Evolutionary conservation across 2,329 filamentous ascomycete species (phyloP).

Genomic region (Pyrenophora graminea): DNA sequence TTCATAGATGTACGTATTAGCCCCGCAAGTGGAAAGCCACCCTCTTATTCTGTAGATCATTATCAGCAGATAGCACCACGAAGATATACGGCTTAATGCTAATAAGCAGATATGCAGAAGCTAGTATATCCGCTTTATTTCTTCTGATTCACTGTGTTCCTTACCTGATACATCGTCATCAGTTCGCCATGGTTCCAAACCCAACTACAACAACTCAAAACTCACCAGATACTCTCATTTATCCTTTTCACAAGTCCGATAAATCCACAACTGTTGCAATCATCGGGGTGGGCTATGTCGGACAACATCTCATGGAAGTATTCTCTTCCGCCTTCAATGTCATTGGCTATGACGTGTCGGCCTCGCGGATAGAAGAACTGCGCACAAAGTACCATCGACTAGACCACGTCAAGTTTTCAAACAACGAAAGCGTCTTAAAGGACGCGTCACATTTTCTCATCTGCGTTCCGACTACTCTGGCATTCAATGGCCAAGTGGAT

Average conservation of each 20-base stretch:
- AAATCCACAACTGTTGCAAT: slow-evolving; percentile 41
- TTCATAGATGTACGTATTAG: too few species aligned
- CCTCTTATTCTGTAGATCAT: too few species aligned
- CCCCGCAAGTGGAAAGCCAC: too few species aligned
- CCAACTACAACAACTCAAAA: background rate
- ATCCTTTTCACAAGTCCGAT: background rate
- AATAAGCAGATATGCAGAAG: background rate
- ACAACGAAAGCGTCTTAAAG: background rate
- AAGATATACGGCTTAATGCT: too few species aligned
- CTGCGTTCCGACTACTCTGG: slow-evolving; percentile 58
- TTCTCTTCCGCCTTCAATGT: slow-evolving; percentile 51
- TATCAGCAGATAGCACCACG: too few species aligned
- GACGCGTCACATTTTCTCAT: slow-evolving; percentile 58
- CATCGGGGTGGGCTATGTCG: slow-evolving; percentile 60
- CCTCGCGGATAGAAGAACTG: slow-evolving; percentile 3
- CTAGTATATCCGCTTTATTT: background rate
- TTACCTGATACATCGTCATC: background rate
- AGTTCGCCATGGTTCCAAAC: background rate
- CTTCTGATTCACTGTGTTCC: background rate
- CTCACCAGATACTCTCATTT: background rate
- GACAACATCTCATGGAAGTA: slow-evolving; percentile 53
- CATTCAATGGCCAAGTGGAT: slow-evolving; percentile 53
- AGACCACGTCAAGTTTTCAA: slow-evolving; percentile 1
- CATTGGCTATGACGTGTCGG: slow-evolving; percentile 44
- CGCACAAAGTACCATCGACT: background rate